Evolutionary conservation across 106 monocot species (phyloP).

Genomic region (Apostasia shenzhenica): DNA sequence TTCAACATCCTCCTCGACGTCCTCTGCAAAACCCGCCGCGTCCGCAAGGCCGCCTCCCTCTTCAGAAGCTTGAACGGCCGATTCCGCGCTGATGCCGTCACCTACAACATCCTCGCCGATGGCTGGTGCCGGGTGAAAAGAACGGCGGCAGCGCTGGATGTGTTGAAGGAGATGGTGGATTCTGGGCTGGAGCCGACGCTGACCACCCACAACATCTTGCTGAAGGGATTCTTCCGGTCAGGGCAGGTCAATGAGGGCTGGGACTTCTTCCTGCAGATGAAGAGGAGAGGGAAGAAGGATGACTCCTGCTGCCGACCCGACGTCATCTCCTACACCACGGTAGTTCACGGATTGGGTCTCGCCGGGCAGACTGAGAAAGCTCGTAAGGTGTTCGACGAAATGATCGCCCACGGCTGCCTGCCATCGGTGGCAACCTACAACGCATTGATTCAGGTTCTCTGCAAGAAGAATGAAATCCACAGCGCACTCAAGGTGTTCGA

Average conservation of each 20-base stretch:
- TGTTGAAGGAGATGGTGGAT: constrained; percentile 70
- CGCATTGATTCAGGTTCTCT: constrained; percentile 76
- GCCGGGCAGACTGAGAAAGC: constrained; percentile 48
- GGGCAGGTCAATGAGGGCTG: constrained; percentile 50
- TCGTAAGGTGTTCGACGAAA: constrained; percentile 72
- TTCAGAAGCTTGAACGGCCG: constrained; percentile 33
- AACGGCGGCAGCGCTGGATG: constrained; percentile 46
- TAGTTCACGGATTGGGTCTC: constrained; percentile 74
- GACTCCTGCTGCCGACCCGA: constrained; percentile 38
- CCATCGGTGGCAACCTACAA: constrained; percentile 77
- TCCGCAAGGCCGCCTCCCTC: constrained; percentile 59
- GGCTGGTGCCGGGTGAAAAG: constrained; percentile 75
- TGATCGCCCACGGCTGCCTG: constrained; percentile 42
- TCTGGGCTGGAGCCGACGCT: constrained; percentile 55
- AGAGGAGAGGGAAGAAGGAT: constrained; percentile 42
- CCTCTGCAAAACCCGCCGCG: constrained; percentile 67
- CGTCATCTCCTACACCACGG: constrained; percentile 75
- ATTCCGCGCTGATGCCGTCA: constrained; percentile 52
- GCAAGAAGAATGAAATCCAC: constrained; percentile 55
- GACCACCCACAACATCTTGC: constrained; percentile 69
- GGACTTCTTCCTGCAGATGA: constrained; percentile 78
- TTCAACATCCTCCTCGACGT: constrained; percentile 83
- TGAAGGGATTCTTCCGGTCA: constrained; percentile 73
- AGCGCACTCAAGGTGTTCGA: constrained; percentile 65
- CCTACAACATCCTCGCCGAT: constrained; percentile 77